Base-by-base conservation (phyloP, 371 early-diverging fungal genomes). In the Syncephalis plumigaleata region DNA sequence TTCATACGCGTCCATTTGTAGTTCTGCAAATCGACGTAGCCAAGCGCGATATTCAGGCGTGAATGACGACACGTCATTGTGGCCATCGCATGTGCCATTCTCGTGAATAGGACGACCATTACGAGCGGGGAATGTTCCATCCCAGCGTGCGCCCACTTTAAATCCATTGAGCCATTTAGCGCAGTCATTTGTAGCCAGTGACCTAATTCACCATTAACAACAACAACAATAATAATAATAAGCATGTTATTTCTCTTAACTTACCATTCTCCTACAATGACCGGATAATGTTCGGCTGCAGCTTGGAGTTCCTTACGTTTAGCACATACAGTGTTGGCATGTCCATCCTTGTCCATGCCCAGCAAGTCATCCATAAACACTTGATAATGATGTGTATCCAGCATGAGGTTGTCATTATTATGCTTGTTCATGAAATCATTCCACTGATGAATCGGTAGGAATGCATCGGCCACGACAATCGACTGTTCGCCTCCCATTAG, bases 101-200 rank as follows among this genome's bases (percentile, higher is more conserved):
- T 53, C 53, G 9, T 39, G 49, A 27, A 50, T 51, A 18, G 54
- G 49, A n/a, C n/a, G n/a, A n/a, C n/a, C n/a, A n/a, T n/a, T n/a
- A 2, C 17, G 63, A 13, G 49, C 42, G 17, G 52, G 55, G 37
- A 50, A 61, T 0, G 77, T 73, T 16, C 82, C 82, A 21, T 81
- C 81, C 59, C 69, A 82, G 4, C 83, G 68, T 8, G 76, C 64
- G 1, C 81, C 79, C 1, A 63, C 50, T 9, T 74, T 72, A 24
- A 80, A 66, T 11, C 85, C 85, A 49, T 84, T 82, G 18, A 82
- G 31, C 31, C 31, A 31, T 31, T 31, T 31, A 11, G 31, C 31
- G 11, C 31, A 31, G 31, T 31, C 31, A 31, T 4, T 31, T 7
- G 7, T 4, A 31, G 31, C 31, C 11, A 31, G 31, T 11, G 31